phyloP scores from a whole-genome alignment of 352 stramenopile genomes.

The Phytophthora litchii region DNA sequence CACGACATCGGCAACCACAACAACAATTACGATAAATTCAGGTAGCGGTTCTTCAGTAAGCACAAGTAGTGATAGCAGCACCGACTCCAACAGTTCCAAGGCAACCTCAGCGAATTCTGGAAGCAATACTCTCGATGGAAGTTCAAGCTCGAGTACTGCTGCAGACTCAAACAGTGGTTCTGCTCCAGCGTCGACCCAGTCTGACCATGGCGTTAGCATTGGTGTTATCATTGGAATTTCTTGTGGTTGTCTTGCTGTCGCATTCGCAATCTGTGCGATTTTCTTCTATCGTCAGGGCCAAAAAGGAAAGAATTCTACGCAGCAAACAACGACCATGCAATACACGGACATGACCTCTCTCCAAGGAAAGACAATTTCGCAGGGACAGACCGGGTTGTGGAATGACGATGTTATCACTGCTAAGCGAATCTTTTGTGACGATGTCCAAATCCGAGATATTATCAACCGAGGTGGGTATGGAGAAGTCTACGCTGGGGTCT shows the following conservation, averaged over 20 bases:
- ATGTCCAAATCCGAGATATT: constrained; percentile 26
- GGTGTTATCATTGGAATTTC: constrained; percentile 10
- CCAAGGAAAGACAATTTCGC: background rate
- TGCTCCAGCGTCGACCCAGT: background rate
- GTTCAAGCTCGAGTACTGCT: background rate
- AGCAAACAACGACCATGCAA: constrained; percentile 4
- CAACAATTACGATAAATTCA: background rate
- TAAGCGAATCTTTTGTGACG: constrained; percentile 36
- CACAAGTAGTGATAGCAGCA: background rate
- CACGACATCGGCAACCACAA: background rate
- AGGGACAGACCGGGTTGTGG: constrained; percentile 22
- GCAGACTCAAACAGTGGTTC: constrained; percentile 1
- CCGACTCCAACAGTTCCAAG: constrained; percentile 5
- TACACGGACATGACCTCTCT: constrained; percentile 2
- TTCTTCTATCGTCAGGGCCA: background rate
- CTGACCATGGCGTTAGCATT: constrained; percentile 1
- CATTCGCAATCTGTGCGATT: constrained; percentile 2
- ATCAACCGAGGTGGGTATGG: constrained; percentile 33
- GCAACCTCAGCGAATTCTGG: background rate
- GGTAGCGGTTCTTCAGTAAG: background rate
- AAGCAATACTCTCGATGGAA: background rate
- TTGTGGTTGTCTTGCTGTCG: constrained; percentile 2
- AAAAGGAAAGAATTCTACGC: background rate
- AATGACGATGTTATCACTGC: constrained; percentile 37
- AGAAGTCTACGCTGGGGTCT: constrained; percentile 38